Evolutionary conservation across 148 eudicot species (phyloP).

Genomic region (Chenopodium suecicum): DNA sequence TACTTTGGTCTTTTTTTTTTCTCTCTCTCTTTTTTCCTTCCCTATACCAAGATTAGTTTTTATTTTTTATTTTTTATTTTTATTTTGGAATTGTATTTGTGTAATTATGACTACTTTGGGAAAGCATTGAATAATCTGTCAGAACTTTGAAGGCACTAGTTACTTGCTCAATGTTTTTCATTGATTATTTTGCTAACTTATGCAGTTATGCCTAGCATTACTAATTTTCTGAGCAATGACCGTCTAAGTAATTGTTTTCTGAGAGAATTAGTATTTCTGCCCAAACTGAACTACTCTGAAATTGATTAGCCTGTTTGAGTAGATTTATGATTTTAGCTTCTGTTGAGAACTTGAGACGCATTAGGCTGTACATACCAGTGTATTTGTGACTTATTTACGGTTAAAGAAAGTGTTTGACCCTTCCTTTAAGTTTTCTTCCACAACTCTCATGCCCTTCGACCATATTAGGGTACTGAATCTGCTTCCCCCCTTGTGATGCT

Average conservation of each 20-base stretch:
- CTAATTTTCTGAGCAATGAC: background rate
- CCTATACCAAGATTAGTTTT: too few relatives aligned
- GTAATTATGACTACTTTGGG: background rate
- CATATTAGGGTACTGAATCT: background rate
- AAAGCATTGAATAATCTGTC: background rate
- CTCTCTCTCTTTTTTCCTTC: too few relatives aligned
- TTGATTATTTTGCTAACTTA: background rate
- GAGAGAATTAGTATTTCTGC: background rate
- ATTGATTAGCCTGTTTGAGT: background rate
- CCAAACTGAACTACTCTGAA: background rate
- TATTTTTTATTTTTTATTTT: too few relatives aligned
- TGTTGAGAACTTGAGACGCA: background rate
- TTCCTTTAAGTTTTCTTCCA: background rate
- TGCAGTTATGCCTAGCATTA: too few relatives aligned
- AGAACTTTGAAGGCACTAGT: background rate
- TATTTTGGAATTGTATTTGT: background rate
- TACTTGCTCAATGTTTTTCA: background rate
- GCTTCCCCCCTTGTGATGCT: too few relatives aligned
- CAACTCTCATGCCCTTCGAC: background rate
- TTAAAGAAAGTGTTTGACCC: background rate
- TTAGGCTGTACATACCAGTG: background rate
- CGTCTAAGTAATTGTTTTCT: background rate
- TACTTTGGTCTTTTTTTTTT: too few relatives aligned
- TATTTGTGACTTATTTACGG: background rate
- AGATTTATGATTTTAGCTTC: background rate